These are phyloP conservation scores for Phytophthora melonis DNA, from an alignment of 352 stramenopile species.

Conservation along the genomic window DNA sequence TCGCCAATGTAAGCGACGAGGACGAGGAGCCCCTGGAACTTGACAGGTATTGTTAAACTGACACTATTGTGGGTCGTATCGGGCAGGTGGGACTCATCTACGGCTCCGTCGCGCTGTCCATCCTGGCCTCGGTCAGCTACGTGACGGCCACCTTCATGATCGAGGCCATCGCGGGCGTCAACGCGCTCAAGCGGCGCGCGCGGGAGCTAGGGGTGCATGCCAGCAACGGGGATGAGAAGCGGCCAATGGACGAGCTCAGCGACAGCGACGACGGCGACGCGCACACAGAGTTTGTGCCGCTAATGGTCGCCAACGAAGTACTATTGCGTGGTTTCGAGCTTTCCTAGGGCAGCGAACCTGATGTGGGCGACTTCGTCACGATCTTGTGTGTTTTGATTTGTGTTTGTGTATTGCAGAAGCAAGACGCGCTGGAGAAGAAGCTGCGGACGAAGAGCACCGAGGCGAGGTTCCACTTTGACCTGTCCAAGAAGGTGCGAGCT, in stretches of 20 bases:
- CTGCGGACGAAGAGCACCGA: slow-evolving; percentile 47
- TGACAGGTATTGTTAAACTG: no score
- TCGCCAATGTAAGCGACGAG: slow-evolving; percentile 65
- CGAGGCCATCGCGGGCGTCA: slow-evolving; percentile 83
- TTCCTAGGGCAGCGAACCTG: slow-evolving; percentile 19
- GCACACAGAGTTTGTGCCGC: slow-evolving; percentile 75
- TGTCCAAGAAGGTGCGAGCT: slow-evolving; percentile 74
- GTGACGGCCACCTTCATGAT: slow-evolving; percentile 89
- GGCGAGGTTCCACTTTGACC: slow-evolving; percentile 65
- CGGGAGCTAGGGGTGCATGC: slow-evolving; percentile 49
- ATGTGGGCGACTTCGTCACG: slow-evolving; percentile 35
- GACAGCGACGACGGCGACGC: slow-evolving; percentile 54
- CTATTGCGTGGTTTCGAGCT: slow-evolving; percentile 32
- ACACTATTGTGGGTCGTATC: neutral
- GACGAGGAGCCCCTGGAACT: no score
- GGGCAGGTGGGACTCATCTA: slow-evolving; percentile 79
- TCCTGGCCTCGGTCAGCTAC: slow-evolving; percentile 80
- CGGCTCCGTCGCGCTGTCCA: slow-evolving; percentile 59
- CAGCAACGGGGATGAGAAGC: slow-evolving; percentile 34
- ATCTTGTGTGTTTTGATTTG: slow-evolving; percentile 13
- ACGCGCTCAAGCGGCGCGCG: slow-evolving; percentile 71
- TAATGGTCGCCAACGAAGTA: slow-evolving; percentile 84
- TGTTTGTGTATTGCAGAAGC: slow-evolving; percentile 46
- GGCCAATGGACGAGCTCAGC: slow-evolving; percentile 36
- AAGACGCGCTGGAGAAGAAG: slow-evolving; percentile 66